These are phyloP conservation scores for Leccinum fallax DNA, from an alignment of 1,284 basidiomycete genomes.

Conservation along the genomic window DNA sequence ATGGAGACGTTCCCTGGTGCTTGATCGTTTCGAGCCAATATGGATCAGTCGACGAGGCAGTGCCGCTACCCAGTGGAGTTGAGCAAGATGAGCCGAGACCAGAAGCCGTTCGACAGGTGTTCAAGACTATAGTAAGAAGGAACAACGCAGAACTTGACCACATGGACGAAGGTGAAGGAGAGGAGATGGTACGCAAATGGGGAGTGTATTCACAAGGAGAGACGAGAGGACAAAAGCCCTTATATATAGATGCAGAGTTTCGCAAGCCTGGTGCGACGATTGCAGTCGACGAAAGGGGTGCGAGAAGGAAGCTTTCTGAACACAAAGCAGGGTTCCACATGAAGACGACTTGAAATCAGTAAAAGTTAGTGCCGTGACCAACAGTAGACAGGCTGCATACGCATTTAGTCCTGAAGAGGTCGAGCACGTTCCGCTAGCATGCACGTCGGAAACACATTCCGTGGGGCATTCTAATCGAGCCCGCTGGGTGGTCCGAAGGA, in stretches of 20 bases:
- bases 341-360: not conserved
- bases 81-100: slow-evolving; percentile 30
- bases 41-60: slow-evolving; percentile 38
- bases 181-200: not conserved
- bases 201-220: too few species aligned
- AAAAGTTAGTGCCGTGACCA: slow-evolving; percentile 1
- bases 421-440: slow-evolving; percentile 1
- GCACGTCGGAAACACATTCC: slow-evolving; percentile 1
- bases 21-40: slow-evolving; percentile 57
- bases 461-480: not conserved
- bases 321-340: not conserved
- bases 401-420: not conserved
- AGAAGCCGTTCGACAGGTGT: not conserved
- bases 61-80: slow-evolving; percentile 18
- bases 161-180: slow-evolving; percentile 13
- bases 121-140: slow-evolving; percentile 16
- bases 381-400: slow-evolving; percentile 5
- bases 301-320: slow-evolving; percentile 4
- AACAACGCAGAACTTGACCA: slow-evolving; percentile 6
- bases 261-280: not conserved
- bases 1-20: slow-evolving; percentile 67
- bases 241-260: not conserved
- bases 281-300: slow-evolving; percentile 1
- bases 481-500: slow-evolving; percentile 1
- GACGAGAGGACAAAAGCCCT: too few species aligned